Base-by-base conservation (phyloP, 257 asterid genomes). In the Primulina eburnea region DNA sequence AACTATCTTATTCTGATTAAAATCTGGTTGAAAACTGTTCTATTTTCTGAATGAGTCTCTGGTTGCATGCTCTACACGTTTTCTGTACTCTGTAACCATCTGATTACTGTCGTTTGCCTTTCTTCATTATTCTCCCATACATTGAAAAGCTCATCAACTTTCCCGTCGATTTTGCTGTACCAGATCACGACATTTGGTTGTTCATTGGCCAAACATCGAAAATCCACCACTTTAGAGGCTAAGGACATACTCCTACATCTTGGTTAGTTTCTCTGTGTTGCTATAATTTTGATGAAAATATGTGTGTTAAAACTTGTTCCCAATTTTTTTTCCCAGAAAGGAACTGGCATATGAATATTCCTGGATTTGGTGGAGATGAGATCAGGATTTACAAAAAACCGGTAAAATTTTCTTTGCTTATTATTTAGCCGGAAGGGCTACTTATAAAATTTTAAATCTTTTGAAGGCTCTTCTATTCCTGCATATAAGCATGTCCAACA, bases 311-410 rank as follows among this genome's bases (percentile, higher is more conserved):
- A 43, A 11, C 55, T 43, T 0, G 52, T 50, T 16, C 21, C 20
- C 21, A 16, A 24, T 47, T 60, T 75, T 72, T 73, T 21, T 72
- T 55, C 4, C 18, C 82, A 93, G 97, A 94, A 81, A 86, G 92
- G 79, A 87, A 91, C 83, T 94, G 99, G 99, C 86, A 88, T 70
- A 77, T 86, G 77, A 77, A 80, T 64, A 92, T 91, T 76, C 99
- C 97, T 47, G 97, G 97, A 40, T 94, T 80, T 79, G 81, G 97
- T 55, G 97, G 99, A 64, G 99, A 94, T 56, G 99, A 94, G 79
- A 88, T 94, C 56, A 94, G 83, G 84, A 81, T 69, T 28, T 91
- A 81, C 82, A 88, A 80, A 76, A 91, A 91, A 76, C 96, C 88
- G 26, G 98, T 90, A 72, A 81, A 82, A 47, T 38, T 65, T 65